phyloP scores from a whole-genome alignment of 768 basidiomycete genomes.

The Pisolithus orientalis region DNA sequence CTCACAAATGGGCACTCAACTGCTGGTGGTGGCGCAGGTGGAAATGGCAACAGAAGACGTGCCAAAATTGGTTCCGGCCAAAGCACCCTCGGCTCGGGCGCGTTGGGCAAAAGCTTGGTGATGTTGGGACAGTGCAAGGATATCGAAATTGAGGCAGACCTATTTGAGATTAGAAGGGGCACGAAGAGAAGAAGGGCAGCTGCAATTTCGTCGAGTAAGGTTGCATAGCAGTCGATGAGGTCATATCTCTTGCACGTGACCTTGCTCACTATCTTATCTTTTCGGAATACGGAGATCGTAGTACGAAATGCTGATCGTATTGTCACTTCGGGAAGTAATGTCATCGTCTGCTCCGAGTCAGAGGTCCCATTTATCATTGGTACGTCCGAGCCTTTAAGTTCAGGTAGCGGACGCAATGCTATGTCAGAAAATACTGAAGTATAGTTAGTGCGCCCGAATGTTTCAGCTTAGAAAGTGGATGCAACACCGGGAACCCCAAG shows the following conservation, averaged over 20 bases:
- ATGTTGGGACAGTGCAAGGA: constrained; percentile 58
- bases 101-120: constrained; percentile 66
- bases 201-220: constrained; percentile 25
- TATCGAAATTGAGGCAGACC: constrained; percentile 64
- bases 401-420: too few species aligned
- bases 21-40: constrained; percentile 32
- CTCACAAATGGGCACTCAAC: constrained; percentile 29
- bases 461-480: too few species aligned
- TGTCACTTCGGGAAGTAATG: too few species aligned
- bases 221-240: constrained; percentile 12
- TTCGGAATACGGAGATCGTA: too few species aligned
- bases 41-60: constrained; percentile 35
- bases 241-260: neutral
- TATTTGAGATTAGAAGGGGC: constrained; percentile 72
- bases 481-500: too few species aligned
- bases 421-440: too few species aligned
- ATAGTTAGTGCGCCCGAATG: too few species aligned
- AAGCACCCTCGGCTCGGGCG: constrained; percentile 51
- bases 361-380: too few species aligned
- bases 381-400: too few species aligned
- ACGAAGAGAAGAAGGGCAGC: constrained; percentile 48
- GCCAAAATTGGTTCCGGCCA: constrained; percentile 51
- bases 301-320: too few species aligned
- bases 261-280: constrained; percentile 21
- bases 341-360: too few species aligned